These are phyloP conservation scores for Actinomucor elegans DNA, from an alignment of 371 early-diverging fungal species.

Conservation along the genomic window DNA sequence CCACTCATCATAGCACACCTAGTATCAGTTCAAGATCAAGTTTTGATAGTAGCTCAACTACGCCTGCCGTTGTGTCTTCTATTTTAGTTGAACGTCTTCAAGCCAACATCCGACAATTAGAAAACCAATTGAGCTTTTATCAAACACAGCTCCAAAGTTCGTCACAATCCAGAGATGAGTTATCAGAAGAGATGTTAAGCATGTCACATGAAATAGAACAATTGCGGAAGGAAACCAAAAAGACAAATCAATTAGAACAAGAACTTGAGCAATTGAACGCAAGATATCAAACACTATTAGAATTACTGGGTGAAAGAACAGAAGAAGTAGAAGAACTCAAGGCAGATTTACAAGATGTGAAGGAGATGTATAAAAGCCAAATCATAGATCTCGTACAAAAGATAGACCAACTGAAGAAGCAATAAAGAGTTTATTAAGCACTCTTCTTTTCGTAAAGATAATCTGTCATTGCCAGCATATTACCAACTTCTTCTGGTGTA, in stretches of 20 bases:
- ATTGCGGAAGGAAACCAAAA: slow-evolving; percentile 32
- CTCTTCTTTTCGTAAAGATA: slow-evolving; percentile 34
- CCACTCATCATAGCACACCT: background rate
- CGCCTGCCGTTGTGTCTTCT: slow-evolving; percentile 12
- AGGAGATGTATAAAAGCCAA: slow-evolving; percentile 74
- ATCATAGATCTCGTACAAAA: slow-evolving; percentile 67
- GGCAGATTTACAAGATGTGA: slow-evolving; percentile 82
- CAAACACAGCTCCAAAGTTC: slow-evolving; percentile 67
- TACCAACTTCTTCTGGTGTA: slow-evolving; percentile 62
- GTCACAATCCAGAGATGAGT: slow-evolving; percentile 69
- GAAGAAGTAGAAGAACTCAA: slow-evolving; percentile 84
- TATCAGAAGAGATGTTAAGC: slow-evolving; percentile 71
- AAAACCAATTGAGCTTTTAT: slow-evolving; percentile 69
- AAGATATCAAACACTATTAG: slow-evolving; percentile 77
- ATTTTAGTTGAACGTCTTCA: slow-evolving; percentile 61
- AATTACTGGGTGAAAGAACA: slow-evolving; percentile 87
- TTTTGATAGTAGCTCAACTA: slow-evolving; percentile 31
- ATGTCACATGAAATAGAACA: slow-evolving; percentile 64
- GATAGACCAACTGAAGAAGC: slow-evolving; percentile 34
- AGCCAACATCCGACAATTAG: slow-evolving; percentile 59
- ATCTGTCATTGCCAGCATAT: slow-evolving; percentile 55
- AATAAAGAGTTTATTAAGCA: slow-evolving; percentile 10
- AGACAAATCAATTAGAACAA: slow-evolving; percentile 29
- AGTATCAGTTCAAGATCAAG: slow-evolving; percentile 40
- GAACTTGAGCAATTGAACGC: slow-evolving; percentile 43